A percentile compares a stretch with the other conserved stretches of the same genome.
Evolutionary conservation across 2,329 filamentous ascomycete species (phyloP).

Genomic region (Clarireedia sp.): DNA sequence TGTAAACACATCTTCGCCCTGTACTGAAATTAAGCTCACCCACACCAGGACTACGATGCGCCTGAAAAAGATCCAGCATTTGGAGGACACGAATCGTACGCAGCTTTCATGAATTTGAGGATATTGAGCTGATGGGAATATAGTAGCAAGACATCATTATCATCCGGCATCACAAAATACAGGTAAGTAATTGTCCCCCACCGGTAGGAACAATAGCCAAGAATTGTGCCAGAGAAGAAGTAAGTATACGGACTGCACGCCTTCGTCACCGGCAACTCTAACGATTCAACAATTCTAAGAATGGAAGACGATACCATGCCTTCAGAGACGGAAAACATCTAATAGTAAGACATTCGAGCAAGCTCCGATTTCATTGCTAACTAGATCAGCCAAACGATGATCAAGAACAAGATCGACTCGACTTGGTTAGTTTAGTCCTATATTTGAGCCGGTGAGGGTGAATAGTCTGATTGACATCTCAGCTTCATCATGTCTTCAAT

Average conservation of each 20-base stretch:
- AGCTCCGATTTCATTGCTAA: not conserved
- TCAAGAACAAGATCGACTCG: constrained; percentile 24
- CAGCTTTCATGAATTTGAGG: not conserved
- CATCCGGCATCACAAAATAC: constrained; percentile 12
- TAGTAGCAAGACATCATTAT: constrained; percentile 12
- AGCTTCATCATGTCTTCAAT: constrained; percentile 7
- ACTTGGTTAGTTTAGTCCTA: constrained; percentile 12
- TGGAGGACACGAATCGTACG: not conserved
- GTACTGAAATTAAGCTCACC: not conserved
- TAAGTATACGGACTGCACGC: not conserved
- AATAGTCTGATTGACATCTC: not conserved
- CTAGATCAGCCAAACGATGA: constrained; percentile 25
- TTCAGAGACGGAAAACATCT: constrained; percentile 25
- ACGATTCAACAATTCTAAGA: constrained; percentile 17
- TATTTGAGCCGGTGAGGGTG: no score
- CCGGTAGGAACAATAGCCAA: not conserved
- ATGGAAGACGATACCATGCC: constrained; percentile 34
- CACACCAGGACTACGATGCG: not conserved
- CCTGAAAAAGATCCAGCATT: constrained; percentile 4
- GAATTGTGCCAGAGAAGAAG: not conserved
- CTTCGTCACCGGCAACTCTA: not conserved
- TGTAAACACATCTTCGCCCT: not conserved
- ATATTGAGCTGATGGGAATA: not conserved
- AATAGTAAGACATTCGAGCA: constrained; percentile 5
- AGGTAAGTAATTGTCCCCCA: not conserved